phyloP scores from a whole-genome alignment of 2,329 filamentous ascomycete species.

The Dactylellina cionopaga region DNA sequence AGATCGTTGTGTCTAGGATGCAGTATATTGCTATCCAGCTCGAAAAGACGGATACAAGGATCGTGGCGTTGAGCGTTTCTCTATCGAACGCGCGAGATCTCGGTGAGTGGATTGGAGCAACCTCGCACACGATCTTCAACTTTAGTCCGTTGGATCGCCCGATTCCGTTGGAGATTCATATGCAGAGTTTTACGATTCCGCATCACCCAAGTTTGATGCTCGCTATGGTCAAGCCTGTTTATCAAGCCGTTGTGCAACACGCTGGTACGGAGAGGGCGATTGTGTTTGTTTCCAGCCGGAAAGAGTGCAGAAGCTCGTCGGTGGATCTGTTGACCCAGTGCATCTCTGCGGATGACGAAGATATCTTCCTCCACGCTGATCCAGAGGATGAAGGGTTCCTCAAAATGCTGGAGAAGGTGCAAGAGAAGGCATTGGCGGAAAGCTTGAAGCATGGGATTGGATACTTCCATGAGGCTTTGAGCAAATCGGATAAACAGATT shows the following conservation, averaged over 20 bases:
- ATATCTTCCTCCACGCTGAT: constrained; percentile 89
- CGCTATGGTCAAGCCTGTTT: constrained; percentile 95
- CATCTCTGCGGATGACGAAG: constrained; percentile 87
- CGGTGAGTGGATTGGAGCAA: constrained; percentile 97
- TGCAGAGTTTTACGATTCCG: constrained; percentile 93
- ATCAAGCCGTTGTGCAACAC: constrained; percentile 85
- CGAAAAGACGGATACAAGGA: constrained; percentile 78
- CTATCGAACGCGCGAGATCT: constrained; percentile 92
- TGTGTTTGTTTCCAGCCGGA: constrained; percentile 90
- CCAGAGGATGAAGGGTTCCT: constrained; percentile 83
- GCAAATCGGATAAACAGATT: constrained; percentile 87
- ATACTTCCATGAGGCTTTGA: constrained; percentile 96
- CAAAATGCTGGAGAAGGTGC: constrained; percentile 73
- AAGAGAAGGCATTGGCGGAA: constrained; percentile 87
- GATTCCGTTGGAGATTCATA: constrained; percentile 88
- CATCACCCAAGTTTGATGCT: constrained; percentile 99
- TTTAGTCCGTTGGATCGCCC: constrained; percentile 93
- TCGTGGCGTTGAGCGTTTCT: constrained; percentile 89
- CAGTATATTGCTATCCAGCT: constrained; percentile 92
- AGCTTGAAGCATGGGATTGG: constrained; percentile 92
- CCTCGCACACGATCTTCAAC: constrained; percentile 98
- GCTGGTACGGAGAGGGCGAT: constrained; percentile 89
- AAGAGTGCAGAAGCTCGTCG: constrained; percentile 88
- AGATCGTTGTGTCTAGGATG: constrained; percentile 97
- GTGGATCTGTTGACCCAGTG: constrained; percentile 88